Evolutionary conservation across 805 yeast genomes (phyloP).

Genomic region (Starmerella cellae): DNA sequence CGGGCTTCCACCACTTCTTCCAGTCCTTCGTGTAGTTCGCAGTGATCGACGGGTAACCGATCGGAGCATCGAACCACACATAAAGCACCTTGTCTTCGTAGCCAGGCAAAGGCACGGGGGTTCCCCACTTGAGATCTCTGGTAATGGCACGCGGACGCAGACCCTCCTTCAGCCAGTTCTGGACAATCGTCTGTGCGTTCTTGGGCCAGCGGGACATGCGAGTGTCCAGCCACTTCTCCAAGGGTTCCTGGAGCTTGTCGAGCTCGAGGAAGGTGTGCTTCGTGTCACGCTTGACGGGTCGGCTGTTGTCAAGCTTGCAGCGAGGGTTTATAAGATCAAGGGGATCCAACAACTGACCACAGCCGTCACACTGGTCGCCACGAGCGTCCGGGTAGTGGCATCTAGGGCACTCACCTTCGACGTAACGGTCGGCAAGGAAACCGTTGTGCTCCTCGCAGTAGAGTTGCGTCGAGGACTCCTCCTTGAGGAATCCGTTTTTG

Average conservation of each 20-base stretch:
- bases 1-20: conserved; percentile 78
- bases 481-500: conserved; percentile 71
- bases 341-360: conserved; percentile 83
- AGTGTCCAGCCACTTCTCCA: conserved; percentile 64
- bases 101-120: conserved; percentile 85
- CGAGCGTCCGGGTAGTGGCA: conserved; percentile 94
- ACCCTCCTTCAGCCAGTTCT: conserved; percentile 90
- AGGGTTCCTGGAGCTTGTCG: conserved; percentile 68
- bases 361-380: conserved; percentile 98
- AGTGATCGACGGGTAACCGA: conserved; percentile 92
- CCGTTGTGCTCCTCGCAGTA: conserved; percentile 86
- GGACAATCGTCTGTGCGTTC: conserved; percentile 76
- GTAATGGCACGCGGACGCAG: conserved; percentile 90
- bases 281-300: conserved; percentile 69
- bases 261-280: conserved; percentile 75
- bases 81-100: conserved; percentile 82
- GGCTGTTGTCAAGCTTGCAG: conserved; percentile 77
- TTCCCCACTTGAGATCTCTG: conserved; percentile 96
- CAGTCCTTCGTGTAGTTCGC: conserved; percentile 77
- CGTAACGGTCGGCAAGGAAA: conserved; percentile 88
- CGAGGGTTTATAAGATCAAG: conserved; percentile 88
- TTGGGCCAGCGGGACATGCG: conserved; percentile 79
- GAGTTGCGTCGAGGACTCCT: conserved; percentile 74
- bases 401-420: conserved; percentile 94
- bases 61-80: conserved; percentile 98